These are phyloP conservation scores for Mycena leptocephala DNA, from an alignment of 768 basidiomycete species.

Conservation along the genomic window DNA sequence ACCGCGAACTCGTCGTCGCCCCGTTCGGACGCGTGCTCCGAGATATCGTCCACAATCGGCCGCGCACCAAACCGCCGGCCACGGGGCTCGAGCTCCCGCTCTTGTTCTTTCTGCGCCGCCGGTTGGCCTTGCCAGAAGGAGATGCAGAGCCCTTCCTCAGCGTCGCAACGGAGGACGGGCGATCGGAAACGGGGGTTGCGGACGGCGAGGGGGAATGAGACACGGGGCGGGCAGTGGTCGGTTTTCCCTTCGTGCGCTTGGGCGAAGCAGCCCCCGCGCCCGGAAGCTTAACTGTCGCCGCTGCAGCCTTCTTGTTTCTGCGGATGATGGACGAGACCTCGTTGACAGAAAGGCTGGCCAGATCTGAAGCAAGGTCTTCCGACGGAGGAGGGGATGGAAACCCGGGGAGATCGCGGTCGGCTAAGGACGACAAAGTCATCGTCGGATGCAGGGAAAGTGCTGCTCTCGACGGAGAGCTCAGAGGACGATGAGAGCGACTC, in stretches of 20 bases:
- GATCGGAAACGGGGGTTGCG: slow-evolving; percentile 17
- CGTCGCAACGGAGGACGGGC: slow-evolving; percentile 26
- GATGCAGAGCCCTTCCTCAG: neutral
- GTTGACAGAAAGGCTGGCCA: slow-evolving; percentile 30
- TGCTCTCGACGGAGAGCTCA: slow-evolving; percentile 43
- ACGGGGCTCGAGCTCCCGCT: neutral
- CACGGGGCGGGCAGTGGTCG: neutral
- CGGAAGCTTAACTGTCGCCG: neutral
- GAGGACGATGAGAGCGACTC: slow-evolving; percentile 45
- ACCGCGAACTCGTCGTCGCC: slow-evolving; percentile 44
- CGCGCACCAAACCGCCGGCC: slow-evolving; percentile 51
- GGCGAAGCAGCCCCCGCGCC: neutral
- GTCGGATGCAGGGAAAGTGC: slow-evolving; percentile 54
- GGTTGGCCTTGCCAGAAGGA: neutral
- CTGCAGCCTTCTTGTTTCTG: slow-evolving; percentile 19
- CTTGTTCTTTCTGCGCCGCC: slow-evolving; percentile 10
- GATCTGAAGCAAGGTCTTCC: slow-evolving; percentile 27
- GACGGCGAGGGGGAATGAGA: neutral
- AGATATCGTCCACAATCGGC: slow-evolving; percentile 68
- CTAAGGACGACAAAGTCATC: slow-evolving; percentile 69
- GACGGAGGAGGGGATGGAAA: slow-evolving; percentile 2
- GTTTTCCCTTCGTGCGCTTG: neutral
- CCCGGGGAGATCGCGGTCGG: slow-evolving; percentile 46
- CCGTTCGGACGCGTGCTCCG: slow-evolving; percentile 56
- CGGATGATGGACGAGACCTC: slow-evolving; percentile 20